Base-by-base conservation (phyloP, 2,329 filamentous ascomycete genomes). In the Ceratocystiopsis sp. region DNA sequence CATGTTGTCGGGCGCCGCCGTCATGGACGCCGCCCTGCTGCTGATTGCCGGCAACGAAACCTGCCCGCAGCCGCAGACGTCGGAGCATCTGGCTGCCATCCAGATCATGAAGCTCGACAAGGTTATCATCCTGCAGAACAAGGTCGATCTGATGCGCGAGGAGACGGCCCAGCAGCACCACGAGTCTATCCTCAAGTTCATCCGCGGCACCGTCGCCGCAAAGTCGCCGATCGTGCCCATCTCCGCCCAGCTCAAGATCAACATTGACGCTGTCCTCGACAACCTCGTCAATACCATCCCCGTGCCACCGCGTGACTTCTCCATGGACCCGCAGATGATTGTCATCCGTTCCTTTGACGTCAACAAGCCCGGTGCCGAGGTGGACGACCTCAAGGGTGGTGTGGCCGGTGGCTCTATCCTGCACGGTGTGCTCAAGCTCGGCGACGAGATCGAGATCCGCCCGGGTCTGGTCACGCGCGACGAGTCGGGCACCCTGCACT, bases 51-150 rank as follows among this genome's bases (percentile, higher is more conserved):
- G 91, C 61, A 98, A 98, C 68, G 91, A 98, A 80, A 79, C 84
- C 42, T 96, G 91, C 69, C 91, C 91, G 33, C 91, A 98, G 65
- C 91, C 91, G 41, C 91, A 98, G 67, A 98, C 91, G 16, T 95
- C 89, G 19, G 91, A 98, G 68, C 91, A 98, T 72, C 73, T 98
- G 69, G 91, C 91, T 52, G 91, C 91, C 52, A 96, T 98, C 59
- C 91, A 98, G 65, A 98, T 98, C 61, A 98, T 98, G 91, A 98
- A 98, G 73, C 77, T 98, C 51, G 86, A 93, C 64, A 93, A 98
- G 68, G 95, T 98, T 65, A 94, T 98, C 61, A 96, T 98, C 58
- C 76, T 98, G 46, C 91, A 98, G 66, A 98, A 98, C 71, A 98
- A 98, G 75, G 91, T 98, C 57, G 91, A 98, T 61, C 67, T 98